Evolutionary conservation across 2,329 filamentous ascomycete species (phyloP).

Genomic region (Dothideomycetidae sp.): DNA sequence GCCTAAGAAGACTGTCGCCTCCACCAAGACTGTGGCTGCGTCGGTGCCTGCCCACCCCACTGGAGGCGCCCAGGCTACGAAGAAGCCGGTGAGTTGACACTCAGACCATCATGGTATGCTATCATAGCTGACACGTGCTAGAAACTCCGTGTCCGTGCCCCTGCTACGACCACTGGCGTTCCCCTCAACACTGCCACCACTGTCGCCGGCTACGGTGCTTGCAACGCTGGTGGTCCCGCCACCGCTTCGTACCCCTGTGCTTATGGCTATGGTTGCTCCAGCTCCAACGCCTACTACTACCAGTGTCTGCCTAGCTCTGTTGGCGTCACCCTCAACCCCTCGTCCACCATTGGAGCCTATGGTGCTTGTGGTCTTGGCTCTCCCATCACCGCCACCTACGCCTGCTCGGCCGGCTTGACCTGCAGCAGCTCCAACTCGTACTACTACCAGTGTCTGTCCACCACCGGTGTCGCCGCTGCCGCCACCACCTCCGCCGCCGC

Average conservation of each 20-base stretch:
- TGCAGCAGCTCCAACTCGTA: not conserved
- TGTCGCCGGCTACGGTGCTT: not conserved
- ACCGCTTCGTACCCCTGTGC: slow-evolving; percentile 1
- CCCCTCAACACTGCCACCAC: not conserved
- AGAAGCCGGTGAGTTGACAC: not conserved
- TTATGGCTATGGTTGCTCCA: slow-evolving; percentile 1
- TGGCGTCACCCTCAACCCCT: not conserved
- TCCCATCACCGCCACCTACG: slow-evolving; percentile 2
- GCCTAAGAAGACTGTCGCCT: no score
- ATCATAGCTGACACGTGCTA: not conserved
- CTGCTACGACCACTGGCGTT: not conserved
- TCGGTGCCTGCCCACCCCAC: no score
- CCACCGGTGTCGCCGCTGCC: not conserved
- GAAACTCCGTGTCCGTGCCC: not conserved
- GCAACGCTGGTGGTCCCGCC: slow-evolving; percentile 1
- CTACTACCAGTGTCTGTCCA: slow-evolving; percentile 3
- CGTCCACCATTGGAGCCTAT: not conserved
- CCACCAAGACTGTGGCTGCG: no score
- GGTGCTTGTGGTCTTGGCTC: slow-evolving; percentile 6
- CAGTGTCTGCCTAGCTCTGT: slow-evolving; percentile 1
- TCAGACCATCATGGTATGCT: not conserved
- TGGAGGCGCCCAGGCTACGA: not conserved
- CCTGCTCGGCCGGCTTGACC: slow-evolving; percentile 3
- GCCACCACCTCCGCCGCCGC: not conserved
- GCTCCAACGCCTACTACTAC: not conserved